phyloP scores from a whole-genome alignment of 2,329 filamentous ascomycete genomes.

The Neocatenulostroma microsporum region DNA sequence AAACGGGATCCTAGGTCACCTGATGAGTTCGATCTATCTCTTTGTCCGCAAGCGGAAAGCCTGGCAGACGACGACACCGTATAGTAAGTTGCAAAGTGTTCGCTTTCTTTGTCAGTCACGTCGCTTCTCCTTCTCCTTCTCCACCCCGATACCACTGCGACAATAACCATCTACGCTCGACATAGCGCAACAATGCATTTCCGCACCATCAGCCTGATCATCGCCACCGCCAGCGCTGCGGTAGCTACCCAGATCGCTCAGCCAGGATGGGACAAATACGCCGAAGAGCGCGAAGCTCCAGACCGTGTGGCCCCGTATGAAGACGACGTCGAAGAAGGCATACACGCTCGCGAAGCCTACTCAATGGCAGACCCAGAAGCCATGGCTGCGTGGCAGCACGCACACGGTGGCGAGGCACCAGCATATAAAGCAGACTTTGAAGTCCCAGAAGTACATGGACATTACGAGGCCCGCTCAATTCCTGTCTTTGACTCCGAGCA shows the following conservation, averaged over 20 bases:
- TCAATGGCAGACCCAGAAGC: slow-evolving; percentile 9
- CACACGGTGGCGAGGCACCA: slow-evolving; percentile 9
- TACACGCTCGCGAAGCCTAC: slow-evolving; percentile 4
- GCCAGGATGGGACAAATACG: slow-evolving; percentile 5
- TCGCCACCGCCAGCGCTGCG: slow-evolving; percentile 5
- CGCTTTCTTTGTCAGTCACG: too few relatives aligned
- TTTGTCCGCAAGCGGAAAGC: too few relatives aligned
- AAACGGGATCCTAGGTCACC: too few relatives aligned
- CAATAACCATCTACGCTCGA: too few relatives aligned
- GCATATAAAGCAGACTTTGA: slow-evolving; percentile 8
- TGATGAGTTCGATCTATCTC: too few relatives aligned
- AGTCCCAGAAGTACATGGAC: too few relatives aligned
- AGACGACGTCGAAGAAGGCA: neutral
- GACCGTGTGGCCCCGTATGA: neutral
- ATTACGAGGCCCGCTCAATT: neutral
- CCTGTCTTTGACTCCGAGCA: slow-evolving; percentile 5
- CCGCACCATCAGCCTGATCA: slow-evolving; percentile 3
- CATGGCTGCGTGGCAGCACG: slow-evolving; percentile 6
- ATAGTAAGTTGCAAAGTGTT: too few relatives aligned
- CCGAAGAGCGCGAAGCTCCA: slow-evolving; percentile 3
- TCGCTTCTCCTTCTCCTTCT: too few relatives aligned
- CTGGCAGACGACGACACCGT: too few relatives aligned
- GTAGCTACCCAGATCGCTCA: neutral
- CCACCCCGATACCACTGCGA: too few relatives aligned
- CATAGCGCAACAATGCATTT: slow-evolving; percentile 14